Base-by-base conservation (phyloP, 495 filamentous ascomycete genomes). In the Penicillium steckii region DNA sequence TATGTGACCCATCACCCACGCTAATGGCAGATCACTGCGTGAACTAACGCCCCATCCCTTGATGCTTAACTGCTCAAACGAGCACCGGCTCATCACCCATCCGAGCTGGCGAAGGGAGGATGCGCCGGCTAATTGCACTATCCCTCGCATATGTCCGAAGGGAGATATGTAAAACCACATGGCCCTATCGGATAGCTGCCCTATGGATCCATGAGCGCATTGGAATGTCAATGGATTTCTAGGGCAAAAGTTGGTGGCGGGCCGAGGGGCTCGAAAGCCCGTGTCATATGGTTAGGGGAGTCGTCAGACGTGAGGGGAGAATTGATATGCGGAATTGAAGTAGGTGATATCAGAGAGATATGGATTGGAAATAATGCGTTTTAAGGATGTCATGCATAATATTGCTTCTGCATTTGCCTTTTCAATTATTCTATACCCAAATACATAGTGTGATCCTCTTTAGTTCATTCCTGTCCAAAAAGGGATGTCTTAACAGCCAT, bases 151-250 rank as follows among this genome's bases (percentile, higher is more conserved):
- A 40, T 57, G 48, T 26, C 44, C 18, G 17, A 12, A n/a, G 17
- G 23, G 30, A 22, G 21, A n/a, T n/a, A n/a, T n/a, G n/a, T n/a
- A 41, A 2, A 50, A 24, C 38, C 25, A 52, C 27, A 52, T 49
- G 29, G 44, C 18, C 60, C 60, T 64, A 60, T 64, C 54, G 60
- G 60, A 55, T 18, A 25, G 8, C 41, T 44, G 29, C 44, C 49
- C 13, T 2, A 10, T 5, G 2, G 33, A 46, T 27, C 51, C 45
- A 48, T 53, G 48, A 46, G 32, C 25, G 30, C 40, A 51, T 46
- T 46, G 42, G 44, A 48, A 53, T 47, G 49, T 10, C 45, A 48
- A 60, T 60, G 50, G 38, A 37, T 49, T 12, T 45, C 41, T 19
- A 38, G 46, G 33, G 40, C 40, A 48, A 40, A 35, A 52, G 45